A percentile compares a stretch with the other conserved stretches of the same genome.
Evolutionary conservation across 495 filamentous ascomycete species (phyloP).

Genomic region (Rostrohypoxylon terebratum): DNA sequence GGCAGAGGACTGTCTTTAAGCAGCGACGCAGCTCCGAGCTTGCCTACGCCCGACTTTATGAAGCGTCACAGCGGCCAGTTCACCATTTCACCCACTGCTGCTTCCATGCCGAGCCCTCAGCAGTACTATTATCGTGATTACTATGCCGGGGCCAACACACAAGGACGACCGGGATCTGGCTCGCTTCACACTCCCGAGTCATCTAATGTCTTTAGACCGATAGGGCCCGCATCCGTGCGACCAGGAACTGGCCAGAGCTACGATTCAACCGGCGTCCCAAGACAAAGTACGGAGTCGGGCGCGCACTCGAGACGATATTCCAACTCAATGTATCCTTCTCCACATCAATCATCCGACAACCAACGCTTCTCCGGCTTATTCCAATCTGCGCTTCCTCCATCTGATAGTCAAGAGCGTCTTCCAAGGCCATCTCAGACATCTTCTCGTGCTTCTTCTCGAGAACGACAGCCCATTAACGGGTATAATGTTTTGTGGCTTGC

Average conservation of each 20-base stretch:
- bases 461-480: slow-evolving; percentile 56
- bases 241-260: slow-evolving; percentile 65
- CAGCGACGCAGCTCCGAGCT: slow-evolving; percentile 72
- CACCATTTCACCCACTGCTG: slow-evolving; percentile 62
- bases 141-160: slow-evolving; percentile 57
- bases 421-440: slow-evolving; percentile 59
- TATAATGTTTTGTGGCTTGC: slow-evolving; percentile 83
- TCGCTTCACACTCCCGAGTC: slow-evolving; percentile 60
- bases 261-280: slow-evolving; percentile 57
- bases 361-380: slow-evolving; percentile 76
- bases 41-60: slow-evolving; percentile 67
- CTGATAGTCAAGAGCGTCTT: slow-evolving; percentile 65
- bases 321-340: slow-evolving; percentile 59
- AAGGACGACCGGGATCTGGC: slow-evolving; percentile 52
- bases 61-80: slow-evolving; percentile 69
- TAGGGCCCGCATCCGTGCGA: slow-evolving; percentile 50
- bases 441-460: slow-evolving; percentile 64
- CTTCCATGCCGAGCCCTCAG: slow-evolving; percentile 60
- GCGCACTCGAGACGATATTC: slow-evolving; percentile 59
- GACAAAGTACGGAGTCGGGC: slow-evolving; percentile 59
- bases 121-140: slow-evolving; percentile 63
- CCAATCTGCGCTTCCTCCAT: slow-evolving; percentile 86
- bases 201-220: slow-evolving; percentile 50
- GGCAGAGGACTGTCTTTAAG: slow-evolving; percentile 69
- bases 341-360: slow-evolving; percentile 53